Evolutionary conservation across 148 eudicot species (phyloP).

Genomic region (Rhododendron williamsianum): DNA sequence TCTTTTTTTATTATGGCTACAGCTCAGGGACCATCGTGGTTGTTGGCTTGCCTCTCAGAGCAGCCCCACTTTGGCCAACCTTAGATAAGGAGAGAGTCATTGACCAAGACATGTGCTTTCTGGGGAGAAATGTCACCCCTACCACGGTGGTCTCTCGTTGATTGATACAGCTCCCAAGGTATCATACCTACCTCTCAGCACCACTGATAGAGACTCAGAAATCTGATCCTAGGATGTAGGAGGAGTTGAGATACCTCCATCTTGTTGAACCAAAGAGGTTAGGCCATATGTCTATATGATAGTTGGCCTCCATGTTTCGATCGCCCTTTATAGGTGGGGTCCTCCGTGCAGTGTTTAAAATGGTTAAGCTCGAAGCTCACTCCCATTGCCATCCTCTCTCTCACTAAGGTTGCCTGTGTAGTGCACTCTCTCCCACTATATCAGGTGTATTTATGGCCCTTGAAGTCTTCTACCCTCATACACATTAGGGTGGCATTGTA

Average conservation of each 20-base stretch:
- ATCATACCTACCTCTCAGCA: background rate
- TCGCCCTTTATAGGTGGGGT: background rate
- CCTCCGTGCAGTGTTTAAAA: background rate
- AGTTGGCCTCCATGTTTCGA: background rate
- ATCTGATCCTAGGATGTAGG: background rate
- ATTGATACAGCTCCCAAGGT: background rate
- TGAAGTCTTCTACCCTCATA: background rate
- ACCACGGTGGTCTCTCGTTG: background rate
- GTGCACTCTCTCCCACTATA: background rate
- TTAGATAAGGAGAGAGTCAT: background rate
- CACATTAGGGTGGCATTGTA: background rate
- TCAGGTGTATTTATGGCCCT: background rate
- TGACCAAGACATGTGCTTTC: background rate
- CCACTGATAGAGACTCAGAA: background rate
- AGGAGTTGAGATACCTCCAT: background rate
- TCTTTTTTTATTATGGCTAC: background rate
- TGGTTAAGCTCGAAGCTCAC: background rate
- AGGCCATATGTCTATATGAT: background rate
- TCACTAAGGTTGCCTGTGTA: background rate
- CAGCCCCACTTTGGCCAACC: background rate
- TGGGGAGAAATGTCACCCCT: background rate
- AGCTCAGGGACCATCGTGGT: background rate
- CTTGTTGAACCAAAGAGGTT: background rate
- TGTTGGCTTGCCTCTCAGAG: background rate
- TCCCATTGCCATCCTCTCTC: background rate